Percentiles rank a stretch among this genome's conserved stretches.
phyloP scores from a whole-genome alignment of 2,329 filamentous ascomycete species.

The Raffaelea arxii region DNA sequence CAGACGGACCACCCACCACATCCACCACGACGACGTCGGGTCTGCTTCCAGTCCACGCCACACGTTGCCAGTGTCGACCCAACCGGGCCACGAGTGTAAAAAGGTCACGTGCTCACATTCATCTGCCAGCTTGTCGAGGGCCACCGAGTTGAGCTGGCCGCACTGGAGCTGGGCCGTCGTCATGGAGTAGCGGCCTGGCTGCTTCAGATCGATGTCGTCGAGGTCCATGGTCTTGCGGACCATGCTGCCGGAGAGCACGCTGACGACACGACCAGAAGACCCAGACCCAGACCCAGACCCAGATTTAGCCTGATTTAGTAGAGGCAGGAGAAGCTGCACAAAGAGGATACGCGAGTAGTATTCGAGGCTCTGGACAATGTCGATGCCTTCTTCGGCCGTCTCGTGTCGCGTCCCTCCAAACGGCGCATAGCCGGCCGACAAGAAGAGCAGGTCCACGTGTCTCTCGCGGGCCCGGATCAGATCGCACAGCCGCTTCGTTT shows the following conservation, averaged over 20 bases:
- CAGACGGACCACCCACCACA: slow-evolving; percentile 21
- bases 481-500: slow-evolving; percentile 27
- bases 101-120: slow-evolving; percentile 22
- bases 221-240: slow-evolving; percentile 19
- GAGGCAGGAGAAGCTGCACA: slow-evolving; percentile 27
- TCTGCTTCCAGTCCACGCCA: slow-evolving; percentile 17
- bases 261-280: slow-evolving; percentile 25
- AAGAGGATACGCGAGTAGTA: slow-evolving; percentile 36
- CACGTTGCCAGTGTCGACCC: slow-evolving; percentile 13
- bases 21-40: slow-evolving; percentile 16
- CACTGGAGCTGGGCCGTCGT: slow-evolving; percentile 23
- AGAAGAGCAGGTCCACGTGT: slow-evolving; percentile 31
- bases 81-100: slow-evolving; percentile 25
- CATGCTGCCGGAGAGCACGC: slow-evolving; percentile 23
- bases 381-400: slow-evolving; percentile 3
- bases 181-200: slow-evolving; percentile 19
- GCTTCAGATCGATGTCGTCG: slow-evolving; percentile 25
- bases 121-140: slow-evolving; percentile 22
- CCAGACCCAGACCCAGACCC: too few species aligned
- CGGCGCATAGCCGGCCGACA: slow-evolving; percentile 33
- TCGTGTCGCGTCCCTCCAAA: slow-evolving; percentile 20
- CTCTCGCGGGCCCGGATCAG: slow-evolving; percentile 27
- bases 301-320: slow-evolving; percentile 20
- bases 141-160: slow-evolving; percentile 20
- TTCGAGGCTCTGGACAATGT: slow-evolving; percentile 15